Evolutionary conservation across 179 eudicot genomes (phyloP), one percentile per base, ranked within the genome.

Genomic region (Actinidia polygama): DNA sequence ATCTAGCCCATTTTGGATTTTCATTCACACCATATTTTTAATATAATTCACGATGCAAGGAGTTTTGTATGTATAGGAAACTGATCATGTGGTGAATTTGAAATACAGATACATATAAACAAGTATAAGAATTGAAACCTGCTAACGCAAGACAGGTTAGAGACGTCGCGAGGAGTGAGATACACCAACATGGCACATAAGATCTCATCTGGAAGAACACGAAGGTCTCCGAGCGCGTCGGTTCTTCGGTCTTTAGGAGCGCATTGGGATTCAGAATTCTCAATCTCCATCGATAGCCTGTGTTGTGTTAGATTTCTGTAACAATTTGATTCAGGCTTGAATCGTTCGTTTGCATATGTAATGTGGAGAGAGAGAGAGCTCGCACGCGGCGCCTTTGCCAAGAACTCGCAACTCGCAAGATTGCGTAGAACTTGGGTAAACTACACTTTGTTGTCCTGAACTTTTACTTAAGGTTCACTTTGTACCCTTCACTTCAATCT

Each of bases 121-220:
- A 61, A 73, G 68, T 40, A 36, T 46, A 53, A 10, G 59, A 77
- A 46, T 47, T 36, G 62, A 7, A 12, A 96, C 99, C 99, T 97
- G 98, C 98, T 97, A 71, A 89, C 98, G 85, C 98, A 97, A 82
- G 99, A 84, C 58, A 95, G 92, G 14, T 95, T 92, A 84, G 91
- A 94, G 72, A 97, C 92, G 77, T 95, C 99, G 64, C 82, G 89
- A 84, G 97, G 98, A 77, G 94, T 63, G 75, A 95, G 94, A 81
- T 54, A 19, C 44, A 76, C 15, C 75, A 95, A 77, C 6, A 95
- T 86, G 0, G 84, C 80, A 36, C 93, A 92, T 5, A 97, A 72
- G 19, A 87, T 83, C 84, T 97, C 99, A 69, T 97, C 99, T 0
- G 97, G 94, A 73, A 97, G 87, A 30, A 91, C 90, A 40, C 86